Evolutionary conservation across 805 yeast species (phyloP).

Genomic region (Metschnikowia borealis): DNA sequence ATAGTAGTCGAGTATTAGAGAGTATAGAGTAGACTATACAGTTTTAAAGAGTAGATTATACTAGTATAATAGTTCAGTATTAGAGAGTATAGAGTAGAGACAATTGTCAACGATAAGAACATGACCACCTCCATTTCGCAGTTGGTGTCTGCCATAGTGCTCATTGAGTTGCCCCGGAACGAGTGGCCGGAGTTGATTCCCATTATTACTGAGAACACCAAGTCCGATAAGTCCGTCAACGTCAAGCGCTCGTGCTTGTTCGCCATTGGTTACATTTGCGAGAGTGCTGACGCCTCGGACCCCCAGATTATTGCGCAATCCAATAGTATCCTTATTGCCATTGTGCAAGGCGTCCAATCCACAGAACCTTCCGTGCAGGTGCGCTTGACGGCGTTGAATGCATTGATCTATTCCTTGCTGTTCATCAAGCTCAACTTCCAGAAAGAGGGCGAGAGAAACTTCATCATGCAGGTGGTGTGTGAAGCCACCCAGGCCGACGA

Average conservation of each 20-base stretch:
- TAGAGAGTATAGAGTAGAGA: no score
- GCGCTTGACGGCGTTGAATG: conserved; percentile 85
- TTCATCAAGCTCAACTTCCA: conserved; percentile 87
- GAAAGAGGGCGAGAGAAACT: conserved; percentile 91
- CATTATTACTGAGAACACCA: conserved; percentile 81
- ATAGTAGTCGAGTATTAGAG: no score
- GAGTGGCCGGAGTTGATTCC: conserved; percentile 89
- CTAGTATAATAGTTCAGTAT: no score
- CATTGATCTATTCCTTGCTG: conserved; percentile 84
- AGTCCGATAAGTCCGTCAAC: conserved; percentile 67
- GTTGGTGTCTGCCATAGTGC: conserved; percentile 95
- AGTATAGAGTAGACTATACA: no score
- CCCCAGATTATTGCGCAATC: conserved; percentile 78
- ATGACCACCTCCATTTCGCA: conserved; percentile 91
- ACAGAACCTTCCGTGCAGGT: conserved; percentile 72
- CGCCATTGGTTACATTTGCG: conserved; percentile 95
- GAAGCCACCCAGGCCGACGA: conserved; percentile 94
- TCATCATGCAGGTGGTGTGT: conserved; percentile 97
- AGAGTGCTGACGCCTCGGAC: conserved; percentile 80
- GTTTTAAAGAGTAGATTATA: no score
- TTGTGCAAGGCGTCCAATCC: conserved; percentile 92
- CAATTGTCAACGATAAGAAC: conserved; percentile 65
- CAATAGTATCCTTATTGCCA: conserved; percentile 89
- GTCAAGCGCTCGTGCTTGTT: conserved; percentile 84
- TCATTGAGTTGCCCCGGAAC: conserved; percentile 80